phyloP scores from a whole-genome alignment of 2,329 filamentous ascomycete species.

The Hirsutella thompsonii region DNA sequence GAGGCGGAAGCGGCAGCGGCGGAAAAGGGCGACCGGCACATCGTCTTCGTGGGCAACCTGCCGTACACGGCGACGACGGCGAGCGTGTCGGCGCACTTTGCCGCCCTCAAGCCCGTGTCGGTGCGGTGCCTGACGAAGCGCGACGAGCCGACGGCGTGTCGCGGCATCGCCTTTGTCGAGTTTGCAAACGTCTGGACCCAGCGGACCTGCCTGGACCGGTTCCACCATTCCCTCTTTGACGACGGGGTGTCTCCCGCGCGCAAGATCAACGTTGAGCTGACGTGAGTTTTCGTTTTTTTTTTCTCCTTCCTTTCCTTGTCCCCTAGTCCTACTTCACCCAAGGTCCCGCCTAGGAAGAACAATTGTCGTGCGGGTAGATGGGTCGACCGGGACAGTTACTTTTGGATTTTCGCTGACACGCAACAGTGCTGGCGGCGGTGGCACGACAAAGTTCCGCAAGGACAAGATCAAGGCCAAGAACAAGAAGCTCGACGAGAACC shows the following conservation, averaged over 20 bases:
- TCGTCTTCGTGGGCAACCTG: conserved; percentile 54
- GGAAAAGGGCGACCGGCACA: conserved; percentile 14
- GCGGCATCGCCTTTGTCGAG: conserved; percentile 79
- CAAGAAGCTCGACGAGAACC: conserved; percentile 61
- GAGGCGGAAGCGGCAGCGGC: conserved; percentile 4
- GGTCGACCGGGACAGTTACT: too few species aligned
- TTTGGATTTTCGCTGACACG: too few species aligned
- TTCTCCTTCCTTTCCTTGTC: not conserved
- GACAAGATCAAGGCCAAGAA: conserved; percentile 81
- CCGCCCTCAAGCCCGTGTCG: conserved; percentile 40
- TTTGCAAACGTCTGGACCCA: conserved; percentile 78
- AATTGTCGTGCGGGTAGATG: too few species aligned
- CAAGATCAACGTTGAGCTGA: conserved; percentile 87
- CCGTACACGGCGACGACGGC: conserved; percentile 68
- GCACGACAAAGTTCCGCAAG: conserved; percentile 58
- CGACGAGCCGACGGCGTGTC: conserved; percentile 45
- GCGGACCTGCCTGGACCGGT: conserved; percentile 83
- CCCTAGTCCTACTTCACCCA: not conserved
- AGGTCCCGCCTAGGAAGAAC: too few species aligned
- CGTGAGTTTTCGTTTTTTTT: conserved; percentile 36
- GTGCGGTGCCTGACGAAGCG: conserved; percentile 60
- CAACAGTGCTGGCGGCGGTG: conserved; percentile 69
- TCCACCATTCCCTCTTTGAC: conserved; percentile 72
- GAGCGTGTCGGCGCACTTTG: conserved; percentile 63
- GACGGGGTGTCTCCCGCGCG: conserved; percentile 42